phyloP scores from a whole-genome alignment of 371 early-diverging fungal species.

The Antonospora locustae region DNA sequence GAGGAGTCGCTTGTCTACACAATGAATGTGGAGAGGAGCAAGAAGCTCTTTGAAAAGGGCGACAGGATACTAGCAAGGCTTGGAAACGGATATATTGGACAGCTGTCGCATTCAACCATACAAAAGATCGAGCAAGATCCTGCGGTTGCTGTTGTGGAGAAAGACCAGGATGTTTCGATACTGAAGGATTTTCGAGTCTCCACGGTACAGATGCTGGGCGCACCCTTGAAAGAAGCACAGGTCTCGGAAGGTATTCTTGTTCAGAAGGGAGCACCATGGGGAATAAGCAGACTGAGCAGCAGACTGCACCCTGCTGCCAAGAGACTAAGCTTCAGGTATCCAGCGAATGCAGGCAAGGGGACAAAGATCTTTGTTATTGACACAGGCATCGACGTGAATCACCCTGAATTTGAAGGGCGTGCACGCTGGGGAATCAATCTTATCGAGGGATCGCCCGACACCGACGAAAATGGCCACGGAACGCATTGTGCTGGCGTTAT shows the following conservation, averaged over 20 bases:
- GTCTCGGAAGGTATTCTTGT: not conserved
- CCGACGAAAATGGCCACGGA: slow-evolving; percentile 59
- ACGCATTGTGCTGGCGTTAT: slow-evolving; percentile 63
- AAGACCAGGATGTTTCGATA: slow-evolving; percentile 7
- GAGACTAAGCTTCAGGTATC: slow-evolving; percentile 25
- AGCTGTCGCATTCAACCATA: slow-evolving; percentile 17
- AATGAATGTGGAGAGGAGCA: slow-evolving; percentile 3
- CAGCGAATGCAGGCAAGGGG: slow-evolving; percentile 55
- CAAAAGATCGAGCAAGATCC: slow-evolving; percentile 24
- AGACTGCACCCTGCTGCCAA: slow-evolving; percentile 38
- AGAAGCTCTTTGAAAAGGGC: not conserved
- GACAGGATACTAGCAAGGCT: slow-evolving; percentile 19
- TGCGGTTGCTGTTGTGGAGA: slow-evolving; percentile 20
- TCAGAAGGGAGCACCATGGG: slow-evolving; percentile 51
- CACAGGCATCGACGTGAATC: slow-evolving; percentile 61
- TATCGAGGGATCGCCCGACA: slow-evolving; percentile 34
- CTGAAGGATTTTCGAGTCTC: not conserved
- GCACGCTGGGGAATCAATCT: slow-evolving; percentile 60
- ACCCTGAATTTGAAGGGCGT: slow-evolving; percentile 67
- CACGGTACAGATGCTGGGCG: not conserved
- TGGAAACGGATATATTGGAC: slow-evolving; percentile 24
- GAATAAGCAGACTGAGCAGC: slow-evolving; percentile 45
- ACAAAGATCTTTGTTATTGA: slow-evolving; percentile 63
- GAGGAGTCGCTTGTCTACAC: not conserved
- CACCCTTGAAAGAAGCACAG: not conserved